These are phyloP conservation scores for Penicillium sumatraense DNA, from an alignment of 2,329 filamentous ascomycete genomes.

Conservation along the genomic window DNA sequence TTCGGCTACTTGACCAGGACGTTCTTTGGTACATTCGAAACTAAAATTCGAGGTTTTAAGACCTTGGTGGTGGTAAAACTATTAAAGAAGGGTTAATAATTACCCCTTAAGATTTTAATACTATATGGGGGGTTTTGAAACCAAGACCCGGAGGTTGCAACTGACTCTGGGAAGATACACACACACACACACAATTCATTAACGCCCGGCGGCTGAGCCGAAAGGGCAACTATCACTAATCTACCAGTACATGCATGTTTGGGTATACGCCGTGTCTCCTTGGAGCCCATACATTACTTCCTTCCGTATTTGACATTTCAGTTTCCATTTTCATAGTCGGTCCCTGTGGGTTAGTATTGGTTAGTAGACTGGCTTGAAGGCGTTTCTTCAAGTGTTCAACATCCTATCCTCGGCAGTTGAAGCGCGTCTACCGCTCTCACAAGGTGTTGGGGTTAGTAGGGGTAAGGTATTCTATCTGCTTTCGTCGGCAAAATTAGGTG, in stretches of 20 bases:
- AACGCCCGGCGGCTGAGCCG: slow-evolving; percentile 26
- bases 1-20: background rate
- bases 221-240: slow-evolving; percentile 24
- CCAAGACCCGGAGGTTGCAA: too few species aligned
- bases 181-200: slow-evolving; percentile 22
- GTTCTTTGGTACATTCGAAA: background rate
- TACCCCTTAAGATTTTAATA: too few species aligned
- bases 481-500: too few species aligned
- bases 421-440: slow-evolving; percentile 36
- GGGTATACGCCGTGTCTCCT: slow-evolving; percentile 26
- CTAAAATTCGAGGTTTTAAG: too few species aligned
- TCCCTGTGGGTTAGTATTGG: slow-evolving; percentile 21
- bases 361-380: slow-evolving; percentile 38
- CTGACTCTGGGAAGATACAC: too few species aligned
- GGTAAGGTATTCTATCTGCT: slow-evolving; percentile 11
- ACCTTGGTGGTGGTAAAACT: too few species aligned
- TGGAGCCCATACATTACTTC: slow-evolving; percentile 29
- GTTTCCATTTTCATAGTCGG: slow-evolving; percentile 22
- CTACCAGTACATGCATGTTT: slow-evolving; percentile 17
- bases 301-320: slow-evolving; percentile 25
- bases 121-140: too few species aligned
- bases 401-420: slow-evolving; percentile 41
- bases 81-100: too few species aligned
- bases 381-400: slow-evolving; percentile 41
- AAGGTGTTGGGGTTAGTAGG: slow-evolving; percentile 27